Base-by-base conservation (phyloP, 2,329 filamentous ascomycete species). In the Colletotrichum liriopes region DNA sequence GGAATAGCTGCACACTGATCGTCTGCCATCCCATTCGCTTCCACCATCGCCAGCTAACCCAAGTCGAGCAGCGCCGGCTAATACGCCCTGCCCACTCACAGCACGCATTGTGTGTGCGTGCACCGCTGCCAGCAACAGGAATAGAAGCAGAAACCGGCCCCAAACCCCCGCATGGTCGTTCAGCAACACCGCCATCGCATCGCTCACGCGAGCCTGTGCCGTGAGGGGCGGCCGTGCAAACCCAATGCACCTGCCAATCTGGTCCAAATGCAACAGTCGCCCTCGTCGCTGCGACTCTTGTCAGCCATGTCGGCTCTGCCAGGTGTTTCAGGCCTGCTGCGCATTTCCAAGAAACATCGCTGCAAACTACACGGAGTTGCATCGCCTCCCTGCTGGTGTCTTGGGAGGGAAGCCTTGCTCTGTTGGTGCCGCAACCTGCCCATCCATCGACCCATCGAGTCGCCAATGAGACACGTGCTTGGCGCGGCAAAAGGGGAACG, bases 1-100 rank as follows among this genome's bases (percentile, higher is more conserved):
- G 63, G 49, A 71, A 61, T 61, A 67, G 67, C 32, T 45, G 39
- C 67, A 71, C 63, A 55, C 56, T 60, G 47, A 43, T 55, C 67
- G 39, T 47, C 64, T 63, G 51, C 32, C 64, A 52, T 68, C 64
- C 63, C 56, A 68, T 67, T 26, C 43, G 9, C 29, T n/a, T 16
- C 32, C 39, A 45, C 58, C 26, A 23, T 51, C 47, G 37, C n/a
- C n/a, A n/a, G n/a, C 32, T 56, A 52, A 63, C 45, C 45, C 26
- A 47, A 39, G 14, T 11, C 26, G n/a, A 37, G 26, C 18, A 37
- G 3, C 41, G 29, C 35, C 29, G 37, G 62, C 54, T 49, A 37
- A 20, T 67, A 49, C 68, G 47, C 63, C 8, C 43, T 39, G 18
- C 29, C 55, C 1, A 56, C 58, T 64, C 55, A 51, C 51, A n/a